Base-by-base conservation (phyloP, 2,329 filamentous ascomycete species). In the Fusarium sp. region DNA sequence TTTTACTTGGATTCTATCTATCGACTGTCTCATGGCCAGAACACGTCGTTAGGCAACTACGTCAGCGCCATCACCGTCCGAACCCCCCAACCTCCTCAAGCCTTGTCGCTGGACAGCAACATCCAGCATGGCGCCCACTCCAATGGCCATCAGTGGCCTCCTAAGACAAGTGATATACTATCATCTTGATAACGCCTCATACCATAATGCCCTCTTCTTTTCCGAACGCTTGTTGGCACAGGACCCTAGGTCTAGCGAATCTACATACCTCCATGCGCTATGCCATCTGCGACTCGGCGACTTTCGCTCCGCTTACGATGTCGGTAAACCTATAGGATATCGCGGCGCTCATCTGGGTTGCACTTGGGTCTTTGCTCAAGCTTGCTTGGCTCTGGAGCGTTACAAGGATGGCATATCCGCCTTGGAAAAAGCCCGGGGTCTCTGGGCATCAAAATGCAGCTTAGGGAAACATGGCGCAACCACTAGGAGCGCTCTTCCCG, bases 131-230 rank as follows among this genome's bases (percentile, higher is more conserved):
- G 84, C 85, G 59, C 86, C 85, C 36, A 83, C 82, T 57, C 81
- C 77, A 68, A 79, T 81, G 49, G 81, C 82, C 67, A 80, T 86
- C 41, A 82, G 82, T 48, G 80, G 81, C 73, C 80, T 88, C 64
- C 74, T 90, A 59, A 84, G 85, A 74, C 87, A 90, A 77, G 80
- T 86, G 58, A 82, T 90, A 57, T 81, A 89, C 74, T 90, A 90
- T 76, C 88, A 90, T 72, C 89, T 99, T 78, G 96, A 99, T 83
- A 97, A 97, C 77, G 90, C 94, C 75, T 88, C 94, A 36, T 86
- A 91, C 76, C 90, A 94, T 56, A 98, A 97, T 76, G 96, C 96
- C 57, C 89, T 97, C 40, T 99, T 99, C 81, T 93, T 97, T 64
- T 92, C 96, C 62, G 93, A 95, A 75, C 89, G 96, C 68, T 87